A percentile compares a stretch with the other conserved stretches of the same genome.
Evolutionary conservation across 345 rosid species (phyloP).

Genomic region (Lumnitzera littorea): DNA sequence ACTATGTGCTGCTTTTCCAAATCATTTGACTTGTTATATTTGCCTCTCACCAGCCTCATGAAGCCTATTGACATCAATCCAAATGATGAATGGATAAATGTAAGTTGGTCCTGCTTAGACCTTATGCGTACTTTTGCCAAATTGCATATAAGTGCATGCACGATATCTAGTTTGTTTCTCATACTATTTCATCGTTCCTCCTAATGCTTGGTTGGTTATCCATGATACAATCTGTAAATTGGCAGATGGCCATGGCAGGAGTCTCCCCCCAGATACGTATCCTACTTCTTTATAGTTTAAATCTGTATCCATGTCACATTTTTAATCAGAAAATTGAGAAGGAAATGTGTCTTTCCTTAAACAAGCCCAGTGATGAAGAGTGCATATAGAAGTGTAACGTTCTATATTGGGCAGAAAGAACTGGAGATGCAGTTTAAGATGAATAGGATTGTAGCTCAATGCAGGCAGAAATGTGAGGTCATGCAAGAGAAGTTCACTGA

Average conservation of each 20-base stretch:
- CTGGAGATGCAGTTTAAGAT: slow-evolving; percentile 90
- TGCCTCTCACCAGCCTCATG: slow-evolving; percentile 52
- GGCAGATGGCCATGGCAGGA: slow-evolving; percentile 95
- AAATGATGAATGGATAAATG: slow-evolving; percentile 94
- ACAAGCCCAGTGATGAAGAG: slow-evolving; percentile 74
- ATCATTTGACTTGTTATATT: slow-evolving; percentile 15
- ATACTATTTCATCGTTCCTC: slow-evolving; percentile 6
- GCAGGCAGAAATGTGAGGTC: slow-evolving; percentile 79
- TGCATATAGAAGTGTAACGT: slow-evolving; percentile 86
- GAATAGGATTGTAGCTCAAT: slow-evolving; percentile 76
- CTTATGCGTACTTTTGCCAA: neutral
- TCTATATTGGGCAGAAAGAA: slow-evolving; percentile 80
- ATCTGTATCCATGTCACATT: neutral
- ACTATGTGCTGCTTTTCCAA: slow-evolving; percentile 4
- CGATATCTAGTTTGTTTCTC: neutral
- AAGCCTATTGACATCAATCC: slow-evolving; percentile 90
- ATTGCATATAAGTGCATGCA: neutral
- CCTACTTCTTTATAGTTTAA: slow-evolving; percentile 17
- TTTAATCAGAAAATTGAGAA: neutral
- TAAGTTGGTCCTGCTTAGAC: slow-evolving; percentile 32
- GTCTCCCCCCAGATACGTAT: slow-evolving; percentile 91
- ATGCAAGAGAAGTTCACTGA: slow-evolving; percentile 90
- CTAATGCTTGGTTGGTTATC: slow-evolving; percentile 8
- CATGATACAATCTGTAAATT: slow-evolving; percentile 2
- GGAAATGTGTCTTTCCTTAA: slow-evolving; percentile 31